Percentiles rank a stretch among this genome's conserved stretches.
Evolutionary conservation across 768 basidiomycete species (phyloP).

Genomic region (Leucocoprinus leucothites): DNA sequence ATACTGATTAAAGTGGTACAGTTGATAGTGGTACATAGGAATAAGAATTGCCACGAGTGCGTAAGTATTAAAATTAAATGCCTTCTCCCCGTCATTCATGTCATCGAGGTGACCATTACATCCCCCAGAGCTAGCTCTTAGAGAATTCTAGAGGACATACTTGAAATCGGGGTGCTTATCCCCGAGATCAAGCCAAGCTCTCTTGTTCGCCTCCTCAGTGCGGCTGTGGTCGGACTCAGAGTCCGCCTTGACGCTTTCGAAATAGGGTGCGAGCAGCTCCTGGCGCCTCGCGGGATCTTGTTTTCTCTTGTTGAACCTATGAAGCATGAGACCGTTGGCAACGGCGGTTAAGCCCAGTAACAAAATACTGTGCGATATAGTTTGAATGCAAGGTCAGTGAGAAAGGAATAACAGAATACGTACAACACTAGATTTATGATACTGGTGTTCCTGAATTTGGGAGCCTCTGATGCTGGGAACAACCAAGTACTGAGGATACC

Average conservation of each 20-base stretch:
- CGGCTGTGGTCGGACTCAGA: conserved; percentile 9
- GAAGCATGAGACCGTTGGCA: conserved; percentile 25
- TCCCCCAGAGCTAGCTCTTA: neutral
- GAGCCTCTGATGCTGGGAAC: conserved; percentile 8
- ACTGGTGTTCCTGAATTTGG: conserved; percentile 7
- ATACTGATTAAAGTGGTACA: too few species aligned
- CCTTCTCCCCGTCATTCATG: too few species aligned
- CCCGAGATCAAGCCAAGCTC: conserved; percentile 12
- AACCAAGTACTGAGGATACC: conserved; percentile 12
- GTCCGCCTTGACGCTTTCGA: neutral
- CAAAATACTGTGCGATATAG: neutral
- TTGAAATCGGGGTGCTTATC: conserved; percentile 15
- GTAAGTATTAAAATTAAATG: too few species aligned
- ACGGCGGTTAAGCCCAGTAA: conserved; percentile 22
- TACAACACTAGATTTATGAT: conserved; percentile 8
- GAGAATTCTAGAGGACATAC: neutral
- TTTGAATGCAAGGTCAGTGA: neutral
- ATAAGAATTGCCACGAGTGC: too few species aligned
- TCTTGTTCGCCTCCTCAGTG: conserved; percentile 1
- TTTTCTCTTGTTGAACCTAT: conserved; percentile 24
- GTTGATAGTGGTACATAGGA: too few species aligned
- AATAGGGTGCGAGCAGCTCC: conserved; percentile 26
- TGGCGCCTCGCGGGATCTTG: conserved; percentile 19
- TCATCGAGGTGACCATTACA: neutral
- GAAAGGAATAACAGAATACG: neutral